Evolutionary conservation across 345 rosid species (phyloP).

Genomic region (Lagerstroemia speciosa): DNA sequence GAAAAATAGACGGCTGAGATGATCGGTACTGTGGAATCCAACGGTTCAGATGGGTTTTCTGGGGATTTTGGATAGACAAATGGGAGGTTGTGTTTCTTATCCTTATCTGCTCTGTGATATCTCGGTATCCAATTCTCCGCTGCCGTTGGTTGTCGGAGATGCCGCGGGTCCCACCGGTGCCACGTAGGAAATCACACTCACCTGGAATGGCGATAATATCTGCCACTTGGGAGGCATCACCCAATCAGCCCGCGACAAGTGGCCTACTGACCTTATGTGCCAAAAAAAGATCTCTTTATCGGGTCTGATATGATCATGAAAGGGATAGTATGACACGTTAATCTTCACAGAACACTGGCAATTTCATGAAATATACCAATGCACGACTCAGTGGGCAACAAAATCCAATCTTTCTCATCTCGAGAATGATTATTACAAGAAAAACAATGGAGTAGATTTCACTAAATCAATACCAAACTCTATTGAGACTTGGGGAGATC

Average conservation of each 20-base stretch:
- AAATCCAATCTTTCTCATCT: too few species aligned
- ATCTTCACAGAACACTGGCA: too few species aligned
- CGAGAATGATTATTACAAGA: too few species aligned
- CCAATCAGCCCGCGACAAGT: neutral
- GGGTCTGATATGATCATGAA: too few species aligned
- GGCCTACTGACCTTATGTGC: neutral
- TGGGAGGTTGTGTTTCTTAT: conserved; percentile 13
- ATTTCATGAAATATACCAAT: too few species aligned
- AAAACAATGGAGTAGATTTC: too few species aligned
- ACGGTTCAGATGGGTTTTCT: conserved; percentile 1
- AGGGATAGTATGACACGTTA: too few species aligned
- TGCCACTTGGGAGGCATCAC: neutral
- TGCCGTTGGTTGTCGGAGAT: conserved; percentile 48
- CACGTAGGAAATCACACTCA: neutral
- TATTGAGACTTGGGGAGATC: too few species aligned
- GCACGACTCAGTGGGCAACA: too few species aligned
- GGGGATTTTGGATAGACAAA: conserved; percentile 26
- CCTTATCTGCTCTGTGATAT: conserved; percentile 35
- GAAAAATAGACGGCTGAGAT: conserved; percentile 11
- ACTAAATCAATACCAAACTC: too few species aligned
- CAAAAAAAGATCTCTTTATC: too few species aligned
- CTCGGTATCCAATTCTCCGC: conserved; percentile 34
- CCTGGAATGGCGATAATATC: neutral
- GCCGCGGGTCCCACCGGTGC: conserved; percentile 22
- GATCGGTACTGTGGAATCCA: neutral